Conservation (phyloP, 164 flowering plant species). For the Vitis amurensis region DNA sequence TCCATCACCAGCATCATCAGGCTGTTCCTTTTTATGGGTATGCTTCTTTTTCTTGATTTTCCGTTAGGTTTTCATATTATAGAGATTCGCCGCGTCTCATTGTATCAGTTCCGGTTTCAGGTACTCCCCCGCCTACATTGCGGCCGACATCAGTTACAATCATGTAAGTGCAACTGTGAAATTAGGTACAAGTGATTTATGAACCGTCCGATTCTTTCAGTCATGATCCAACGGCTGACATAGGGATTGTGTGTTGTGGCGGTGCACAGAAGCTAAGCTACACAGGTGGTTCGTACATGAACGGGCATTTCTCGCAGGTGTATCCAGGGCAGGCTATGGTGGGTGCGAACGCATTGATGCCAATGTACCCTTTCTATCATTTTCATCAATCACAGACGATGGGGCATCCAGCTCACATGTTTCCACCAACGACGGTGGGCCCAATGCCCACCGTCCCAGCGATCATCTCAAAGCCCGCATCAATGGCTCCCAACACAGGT, state of each 20-base stretch:
- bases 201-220: too few species aligned
- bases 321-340: constrained; percentile 59
- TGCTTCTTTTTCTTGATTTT: neutral
- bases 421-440: constrained; percentile 48
- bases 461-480: constrained; percentile 62
- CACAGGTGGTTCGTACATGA: constrained; percentile 67
- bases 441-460: constrained; percentile 54
- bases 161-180: constrained; percentile 40
- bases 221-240: too few species aligned
- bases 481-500: constrained; percentile 62
- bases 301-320: constrained; percentile 62
- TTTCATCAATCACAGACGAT: constrained; percentile 64
- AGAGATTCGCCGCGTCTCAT: neutral
- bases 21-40: constrained; percentile 79
- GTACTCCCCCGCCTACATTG: constrained; percentile 66
- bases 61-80: neutral
- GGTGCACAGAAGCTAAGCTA: constrained; percentile 61
- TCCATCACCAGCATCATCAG: constrained; percentile 56
- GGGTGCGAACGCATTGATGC: constrained; percentile 66
- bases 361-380: constrained; percentile 72
- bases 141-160: constrained; percentile 58
- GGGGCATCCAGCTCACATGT: constrained; percentile 72
- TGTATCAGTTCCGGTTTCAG: constrained; percentile 19
- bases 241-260: neutral
- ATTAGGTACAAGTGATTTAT: too few species aligned